A percentile compares a stretch with the other conserved stretches of the same genome.
phyloP scores from a whole-genome alignment of 371 early-diverging fungal species.

The Mucor irregularis region DNA sequence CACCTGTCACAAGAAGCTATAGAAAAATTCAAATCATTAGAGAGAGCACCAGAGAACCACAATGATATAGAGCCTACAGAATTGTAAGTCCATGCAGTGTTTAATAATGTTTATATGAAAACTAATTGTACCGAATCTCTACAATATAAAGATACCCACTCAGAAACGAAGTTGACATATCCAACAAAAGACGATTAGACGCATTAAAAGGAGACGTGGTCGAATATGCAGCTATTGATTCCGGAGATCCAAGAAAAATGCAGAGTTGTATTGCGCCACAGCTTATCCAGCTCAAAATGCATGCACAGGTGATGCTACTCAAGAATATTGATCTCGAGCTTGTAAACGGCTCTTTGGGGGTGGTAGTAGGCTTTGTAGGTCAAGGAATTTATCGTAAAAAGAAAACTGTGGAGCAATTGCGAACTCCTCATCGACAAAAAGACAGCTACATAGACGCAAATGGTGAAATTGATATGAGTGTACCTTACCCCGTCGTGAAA shows the following conservation, averaged over 20 bases:
- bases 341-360: constrained; percentile 50
- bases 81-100: constrained; percentile 59
- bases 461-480: constrained; percentile 8
- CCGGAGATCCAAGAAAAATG: constrained; percentile 48
- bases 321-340: constrained; percentile 65
- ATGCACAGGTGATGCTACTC: constrained; percentile 90
- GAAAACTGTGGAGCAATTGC: neutral
- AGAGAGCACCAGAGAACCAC: constrained; percentile 51
- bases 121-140: neutral
- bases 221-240: constrained; percentile 40
- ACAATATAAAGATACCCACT: constrained; percentile 52
- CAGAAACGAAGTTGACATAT: constrained; percentile 72
- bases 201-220: constrained; percentile 49
- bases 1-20: constrained; percentile 56
- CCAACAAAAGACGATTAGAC: constrained; percentile 63
- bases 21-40: constrained; percentile 52
- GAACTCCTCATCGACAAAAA: constrained; percentile 22
- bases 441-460: neutral
- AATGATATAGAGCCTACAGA: constrained; percentile 78
- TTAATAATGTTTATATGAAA: neutral
- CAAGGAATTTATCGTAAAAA: constrained; percentile 24
- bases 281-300: constrained; percentile 65
- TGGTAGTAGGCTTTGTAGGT: constrained; percentile 64
- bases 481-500: constrained; percentile 56
- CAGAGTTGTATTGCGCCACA: constrained; percentile 59